These are phyloP conservation scores for Fennellomyces sp. DNA, from an alignment of 371 early-diverging fungal genomes.

Conservation along the genomic window DNA sequence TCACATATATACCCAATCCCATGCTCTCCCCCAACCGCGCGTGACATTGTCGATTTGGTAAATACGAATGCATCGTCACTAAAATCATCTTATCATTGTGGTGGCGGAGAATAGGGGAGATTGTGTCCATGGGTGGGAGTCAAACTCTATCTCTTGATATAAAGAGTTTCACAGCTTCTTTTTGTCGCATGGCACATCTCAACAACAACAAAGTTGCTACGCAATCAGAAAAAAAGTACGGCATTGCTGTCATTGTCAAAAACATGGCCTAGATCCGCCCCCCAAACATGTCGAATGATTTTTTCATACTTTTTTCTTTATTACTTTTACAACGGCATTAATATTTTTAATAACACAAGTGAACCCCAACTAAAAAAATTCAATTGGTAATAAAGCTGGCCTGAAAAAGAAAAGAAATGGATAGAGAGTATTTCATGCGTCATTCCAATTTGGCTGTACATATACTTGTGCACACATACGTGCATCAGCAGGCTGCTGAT, in stretches of 20 bases:
- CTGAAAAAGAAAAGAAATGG: background rate
- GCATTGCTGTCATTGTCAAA: too few species aligned
- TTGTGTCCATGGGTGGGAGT: background rate
- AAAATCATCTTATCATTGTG: background rate
- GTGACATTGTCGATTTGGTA: conserved; percentile 1
- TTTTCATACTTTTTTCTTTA: too few species aligned
- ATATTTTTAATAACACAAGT: too few species aligned
- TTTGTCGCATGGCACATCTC: background rate
- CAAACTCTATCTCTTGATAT: background rate
- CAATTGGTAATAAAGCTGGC: background rate
- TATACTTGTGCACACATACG: too few species aligned
- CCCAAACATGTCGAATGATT: too few species aligned
- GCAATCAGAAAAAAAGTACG: too few species aligned
- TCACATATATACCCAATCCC: too few species aligned
- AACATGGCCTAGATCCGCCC: too few species aligned
- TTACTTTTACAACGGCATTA: too few species aligned
- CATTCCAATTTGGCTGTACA: background rate
- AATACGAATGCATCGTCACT: background rate
- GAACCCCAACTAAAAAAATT: too few species aligned
- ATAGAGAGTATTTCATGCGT: background rate
- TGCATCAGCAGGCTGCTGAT: background rate
- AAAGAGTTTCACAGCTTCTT: background rate
- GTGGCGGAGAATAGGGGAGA: background rate
- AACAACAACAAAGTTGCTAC: background rate
- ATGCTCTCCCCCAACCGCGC: background rate